These are phyloP conservation scores for Talaromyces sp. DNA, from an alignment of 2,329 filamentous ascomycete species.

Conservation along the genomic window DNA sequence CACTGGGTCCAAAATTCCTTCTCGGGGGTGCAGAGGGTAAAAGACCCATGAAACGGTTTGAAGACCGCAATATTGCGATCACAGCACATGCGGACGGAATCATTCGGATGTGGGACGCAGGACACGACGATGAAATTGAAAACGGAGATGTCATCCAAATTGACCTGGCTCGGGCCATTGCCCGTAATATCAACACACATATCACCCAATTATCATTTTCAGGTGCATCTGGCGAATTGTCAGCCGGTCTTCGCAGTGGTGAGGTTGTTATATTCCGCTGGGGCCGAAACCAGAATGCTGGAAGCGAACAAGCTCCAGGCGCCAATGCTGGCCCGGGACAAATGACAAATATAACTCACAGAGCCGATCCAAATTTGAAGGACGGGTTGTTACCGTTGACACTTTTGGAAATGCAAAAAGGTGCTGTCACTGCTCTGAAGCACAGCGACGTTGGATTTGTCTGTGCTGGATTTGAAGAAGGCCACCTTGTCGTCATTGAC, in stretches of 20 bases:
- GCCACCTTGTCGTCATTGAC: conserved; percentile 76
- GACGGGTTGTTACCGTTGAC: conserved; percentile 76
- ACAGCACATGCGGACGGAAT: conserved; percentile 87
- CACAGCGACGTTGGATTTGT: conserved; percentile 93
- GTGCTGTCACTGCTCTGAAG: conserved; percentile 69
- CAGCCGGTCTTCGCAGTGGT: conserved; percentile 72
- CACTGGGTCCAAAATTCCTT: conserved; percentile 70
- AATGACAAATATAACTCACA: conserved; percentile 66
- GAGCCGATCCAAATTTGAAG: conserved; percentile 66
- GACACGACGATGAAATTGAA: conserved; percentile 88
- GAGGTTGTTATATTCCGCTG: conserved; percentile 84
- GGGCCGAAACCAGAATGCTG: conserved; percentile 71
- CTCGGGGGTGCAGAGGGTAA: conserved; percentile 70
- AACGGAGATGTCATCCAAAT: conserved; percentile 76
- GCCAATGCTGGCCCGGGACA: conserved; percentile 58
- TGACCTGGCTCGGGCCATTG: conserved; percentile 76
- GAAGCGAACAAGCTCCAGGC: conserved; percentile 53
- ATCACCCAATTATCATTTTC: conserved; percentile 76
- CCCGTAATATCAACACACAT: conserved; percentile 69
- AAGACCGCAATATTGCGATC: conserved; percentile 76
- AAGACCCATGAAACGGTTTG: conserved; percentile 67
- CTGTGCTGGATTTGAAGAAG: conserved; percentile 76
- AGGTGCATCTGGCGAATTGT: conserved; percentile 75
- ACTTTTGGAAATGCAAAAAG: conserved; percentile 77
- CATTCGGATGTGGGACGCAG: conserved; percentile 86